A percentile compares a stretch with the other conserved stretches of the same genome.
Evolutionary conservation across 352 stramenopile species (phyloP).

Genomic region (Globisporangium cylindrosporum): DNA sequence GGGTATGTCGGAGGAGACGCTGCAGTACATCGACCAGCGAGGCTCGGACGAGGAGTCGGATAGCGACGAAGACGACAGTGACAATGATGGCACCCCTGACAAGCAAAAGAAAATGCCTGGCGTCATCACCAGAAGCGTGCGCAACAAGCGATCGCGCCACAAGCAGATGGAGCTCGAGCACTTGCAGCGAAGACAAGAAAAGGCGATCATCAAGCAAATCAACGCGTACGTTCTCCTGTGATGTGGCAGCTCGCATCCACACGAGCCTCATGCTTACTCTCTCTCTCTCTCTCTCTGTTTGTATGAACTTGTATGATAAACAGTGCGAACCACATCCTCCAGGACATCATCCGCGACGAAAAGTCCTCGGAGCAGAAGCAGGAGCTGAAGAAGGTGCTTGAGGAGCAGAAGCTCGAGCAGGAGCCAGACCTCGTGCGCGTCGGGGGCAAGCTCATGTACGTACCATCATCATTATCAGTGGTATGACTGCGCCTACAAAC

Average conservation of each 20-base stretch:
- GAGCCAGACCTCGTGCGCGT: constrained; percentile 66
- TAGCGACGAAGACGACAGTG: constrained; percentile 29
- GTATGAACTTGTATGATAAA: constrained; percentile 4
- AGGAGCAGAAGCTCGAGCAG: constrained; percentile 73
- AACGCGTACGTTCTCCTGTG: constrained; percentile 58
- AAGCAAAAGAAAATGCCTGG: constrained; percentile 46
- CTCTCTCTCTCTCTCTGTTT: constrained; percentile 5
- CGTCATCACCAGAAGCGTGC: constrained; percentile 66
- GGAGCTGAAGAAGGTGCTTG: constrained; percentile 73
- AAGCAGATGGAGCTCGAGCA: constrained; percentile 79
- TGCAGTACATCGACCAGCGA: constrained; percentile 74
- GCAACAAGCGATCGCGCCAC: constrained; percentile 78
- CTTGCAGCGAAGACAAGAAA: constrained; percentile 52
- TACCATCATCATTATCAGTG: neutral
- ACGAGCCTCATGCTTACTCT: neutral
- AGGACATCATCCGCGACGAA: constrained; percentile 66
- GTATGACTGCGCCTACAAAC: neutral
- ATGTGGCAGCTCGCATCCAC: neutral
- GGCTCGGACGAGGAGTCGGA: constrained; percentile 43
- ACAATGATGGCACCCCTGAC: constrained; percentile 27
- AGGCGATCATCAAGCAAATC: constrained; percentile 84
- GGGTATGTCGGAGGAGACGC: constrained; percentile 75
- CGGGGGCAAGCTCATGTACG: constrained; percentile 71
- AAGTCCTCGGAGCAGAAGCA: constrained; percentile 60
- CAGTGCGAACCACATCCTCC: constrained; percentile 67